Evolutionary conservation across 805 yeast species (phyloP).

Genomic region (Myxozyma neotropica): DNA sequence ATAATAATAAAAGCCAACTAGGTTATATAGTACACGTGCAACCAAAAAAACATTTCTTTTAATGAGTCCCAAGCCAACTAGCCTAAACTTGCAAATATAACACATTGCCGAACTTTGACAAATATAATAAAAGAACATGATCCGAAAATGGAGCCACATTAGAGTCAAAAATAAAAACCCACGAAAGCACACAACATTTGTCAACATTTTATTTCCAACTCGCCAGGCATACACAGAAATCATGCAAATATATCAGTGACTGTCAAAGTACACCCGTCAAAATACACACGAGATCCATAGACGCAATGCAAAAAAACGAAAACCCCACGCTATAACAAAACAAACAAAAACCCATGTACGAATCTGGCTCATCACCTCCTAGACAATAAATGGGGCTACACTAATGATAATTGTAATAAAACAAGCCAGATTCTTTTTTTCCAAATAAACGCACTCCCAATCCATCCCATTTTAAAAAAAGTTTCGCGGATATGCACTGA

Average conservation of each 20-base stretch:
- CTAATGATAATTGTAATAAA: neutral
- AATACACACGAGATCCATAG: constrained; percentile 6
- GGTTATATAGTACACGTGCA: constrained; percentile 3
- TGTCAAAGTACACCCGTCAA: too few species aligned
- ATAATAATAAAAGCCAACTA: neutral
- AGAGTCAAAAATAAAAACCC: too few species aligned
- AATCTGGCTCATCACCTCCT: too few species aligned
- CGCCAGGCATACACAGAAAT: neutral
- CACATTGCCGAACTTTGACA: neutral
- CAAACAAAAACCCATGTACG: neutral
- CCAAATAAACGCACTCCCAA: constrained; percentile 13
- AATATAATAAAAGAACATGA: too few species aligned
- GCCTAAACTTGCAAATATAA: constrained; percentile 2
- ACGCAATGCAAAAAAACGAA: constrained; percentile 8
- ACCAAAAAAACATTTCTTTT: neutral
- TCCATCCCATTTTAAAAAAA: constrained; percentile 11
- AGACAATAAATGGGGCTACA: too few species aligned
- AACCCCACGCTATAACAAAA: constrained; percentile 1
- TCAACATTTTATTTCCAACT: neutral
- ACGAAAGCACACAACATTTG: neutral
- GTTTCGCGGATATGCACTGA: constrained; percentile 10
- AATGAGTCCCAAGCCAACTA: neutral
- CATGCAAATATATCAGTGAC: neutral
- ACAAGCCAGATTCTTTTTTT: constrained; percentile 6
- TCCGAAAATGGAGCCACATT: too few species aligned